These are phyloP conservation scores for Apiospora kogelbergensis DNA, from an alignment of 2,329 filamentous ascomycete genomes.

Conservation along the genomic window DNA sequence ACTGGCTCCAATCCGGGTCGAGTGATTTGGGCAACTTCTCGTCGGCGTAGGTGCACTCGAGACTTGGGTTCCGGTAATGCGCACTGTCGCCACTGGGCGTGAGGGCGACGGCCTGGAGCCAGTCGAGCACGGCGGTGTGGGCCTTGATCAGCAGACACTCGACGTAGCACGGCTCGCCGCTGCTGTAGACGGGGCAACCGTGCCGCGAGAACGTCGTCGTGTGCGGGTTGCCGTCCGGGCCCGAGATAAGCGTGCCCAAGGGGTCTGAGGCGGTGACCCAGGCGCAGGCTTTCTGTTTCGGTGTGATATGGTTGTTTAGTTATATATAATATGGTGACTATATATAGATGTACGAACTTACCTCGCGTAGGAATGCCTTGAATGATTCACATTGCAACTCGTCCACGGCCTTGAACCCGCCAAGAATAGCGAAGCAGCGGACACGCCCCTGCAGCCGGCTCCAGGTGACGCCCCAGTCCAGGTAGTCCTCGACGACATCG, in stretches of 20 bases:
- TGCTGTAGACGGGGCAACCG: slow-evolving; percentile 70
- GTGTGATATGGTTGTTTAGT: not conserved
- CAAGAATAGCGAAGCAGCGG: slow-evolving; percentile 50
- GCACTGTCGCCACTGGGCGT: slow-evolving; percentile 17
- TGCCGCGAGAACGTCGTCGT: slow-evolving; percentile 40
- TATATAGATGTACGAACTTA: slow-evolving; percentile 28
- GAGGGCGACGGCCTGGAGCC: slow-evolving; percentile 58
- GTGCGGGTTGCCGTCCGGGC: slow-evolving; percentile 47
- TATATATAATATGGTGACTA: no score
- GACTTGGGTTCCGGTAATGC: slow-evolving; percentile 39
- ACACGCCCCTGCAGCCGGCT: slow-evolving; percentile 41
- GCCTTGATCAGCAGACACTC: slow-evolving; percentile 64
- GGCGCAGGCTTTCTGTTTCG: slow-evolving; percentile 54
- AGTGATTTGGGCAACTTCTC: slow-evolving; percentile 13
- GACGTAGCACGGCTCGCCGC: slow-evolving; percentile 56
- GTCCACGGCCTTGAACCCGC: slow-evolving; percentile 41
- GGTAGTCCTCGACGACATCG: slow-evolving; percentile 54
- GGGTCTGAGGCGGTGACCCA: slow-evolving; percentile 58
- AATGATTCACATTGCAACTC: slow-evolving; percentile 45
- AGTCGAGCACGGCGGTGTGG: slow-evolving; percentile 55
- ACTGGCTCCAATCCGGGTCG: slow-evolving; percentile 30
- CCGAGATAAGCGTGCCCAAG: slow-evolving; percentile 52
- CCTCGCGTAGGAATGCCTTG: slow-evolving; percentile 50
- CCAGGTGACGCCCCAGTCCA: slow-evolving; percentile 58
- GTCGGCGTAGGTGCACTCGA: slow-evolving; percentile 26